Conservation (phyloP, 352 stramenopile genomes). For the Phytophthora parvispora region DNA sequence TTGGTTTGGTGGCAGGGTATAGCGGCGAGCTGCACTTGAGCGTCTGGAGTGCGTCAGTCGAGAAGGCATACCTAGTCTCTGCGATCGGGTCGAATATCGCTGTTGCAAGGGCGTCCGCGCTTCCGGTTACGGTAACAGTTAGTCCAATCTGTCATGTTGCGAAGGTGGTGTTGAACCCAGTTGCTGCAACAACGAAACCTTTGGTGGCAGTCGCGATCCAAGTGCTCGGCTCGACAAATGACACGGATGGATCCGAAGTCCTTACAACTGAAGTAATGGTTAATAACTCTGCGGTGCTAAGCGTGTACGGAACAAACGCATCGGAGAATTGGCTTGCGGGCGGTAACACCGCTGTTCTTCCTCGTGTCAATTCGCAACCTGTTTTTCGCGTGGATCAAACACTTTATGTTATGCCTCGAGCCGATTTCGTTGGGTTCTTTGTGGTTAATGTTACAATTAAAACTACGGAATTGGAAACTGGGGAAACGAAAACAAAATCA, state of each 20-base stretch:
- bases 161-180: slow-evolving; percentile 19
- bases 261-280: slow-evolving; percentile 22
- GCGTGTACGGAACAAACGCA: slow-evolving; percentile 24
- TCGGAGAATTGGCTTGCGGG: slow-evolving; percentile 27
- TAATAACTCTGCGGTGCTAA: slow-evolving; percentile 31
- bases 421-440: slow-evolving; percentile 57
- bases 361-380: slow-evolving; percentile 1
- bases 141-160: slow-evolving; percentile 37
- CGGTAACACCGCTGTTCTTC: slow-evolving; percentile 12
- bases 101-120: neutral
- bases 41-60: slow-evolving; percentile 18
- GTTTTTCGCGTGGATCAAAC: slow-evolving; percentile 24
- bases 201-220: slow-evolving; percentile 24
- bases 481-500: slow-evolving; percentile 26
- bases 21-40: slow-evolving; percentile 24
- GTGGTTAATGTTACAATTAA: slow-evolving; percentile 42
- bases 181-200: slow-evolving; percentile 36
- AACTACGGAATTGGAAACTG: slow-evolving; percentile 45
- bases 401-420: slow-evolving; percentile 39
- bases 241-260: slow-evolving; percentile 41
- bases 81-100: neutral
- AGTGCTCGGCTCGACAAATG: slow-evolving; percentile 34
- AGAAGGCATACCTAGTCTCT: neutral
- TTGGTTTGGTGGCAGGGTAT: slow-evolving; percentile 25
- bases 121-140: slow-evolving; percentile 11